phyloP scores from a whole-genome alignment of 768 basidiomycete genomes.

The Pisolithus albus region DNA sequence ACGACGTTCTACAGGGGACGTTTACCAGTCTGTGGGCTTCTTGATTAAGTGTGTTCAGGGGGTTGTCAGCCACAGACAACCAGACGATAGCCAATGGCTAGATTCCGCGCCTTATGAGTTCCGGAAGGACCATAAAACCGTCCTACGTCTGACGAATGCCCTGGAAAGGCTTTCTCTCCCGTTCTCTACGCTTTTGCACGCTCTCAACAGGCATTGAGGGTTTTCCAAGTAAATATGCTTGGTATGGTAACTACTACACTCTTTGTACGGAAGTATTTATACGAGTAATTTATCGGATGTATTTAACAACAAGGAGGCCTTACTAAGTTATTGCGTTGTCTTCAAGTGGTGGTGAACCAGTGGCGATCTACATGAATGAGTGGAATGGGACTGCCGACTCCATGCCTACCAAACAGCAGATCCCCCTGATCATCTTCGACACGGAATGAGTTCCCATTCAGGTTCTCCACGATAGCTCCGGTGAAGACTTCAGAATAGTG shows the following conservation, averaged over 20 bases:
- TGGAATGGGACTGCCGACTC: too few species aligned
- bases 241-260: too few species aligned
- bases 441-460: conserved; percentile 5
- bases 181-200: too few species aligned
- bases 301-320: too few species aligned
- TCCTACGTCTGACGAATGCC: not conserved
- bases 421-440: conserved; percentile 16
- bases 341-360: too few species aligned
- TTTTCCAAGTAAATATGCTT: too few species aligned
- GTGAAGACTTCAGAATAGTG: too few species aligned
- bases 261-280: too few species aligned
- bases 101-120: conserved; percentile 10
- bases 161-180: not conserved
- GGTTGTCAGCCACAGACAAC: not conserved
- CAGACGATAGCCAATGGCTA: conserved; percentile 7
- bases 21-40: conserved; percentile 15
- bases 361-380: too few species aligned
- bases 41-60: conserved; percentile 19
- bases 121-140: conserved; percentile 1
- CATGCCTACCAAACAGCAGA: conserved; percentile 14
- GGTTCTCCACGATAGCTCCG: conserved; percentile 4
- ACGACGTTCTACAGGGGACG: conserved; percentile 12
- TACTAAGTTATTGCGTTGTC: too few species aligned
- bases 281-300: too few species aligned
- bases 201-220: too few species aligned